phyloP scores from a whole-genome alignment of 2,329 filamentous ascomycete species.

The Fusarium lyarnte region DNA sequence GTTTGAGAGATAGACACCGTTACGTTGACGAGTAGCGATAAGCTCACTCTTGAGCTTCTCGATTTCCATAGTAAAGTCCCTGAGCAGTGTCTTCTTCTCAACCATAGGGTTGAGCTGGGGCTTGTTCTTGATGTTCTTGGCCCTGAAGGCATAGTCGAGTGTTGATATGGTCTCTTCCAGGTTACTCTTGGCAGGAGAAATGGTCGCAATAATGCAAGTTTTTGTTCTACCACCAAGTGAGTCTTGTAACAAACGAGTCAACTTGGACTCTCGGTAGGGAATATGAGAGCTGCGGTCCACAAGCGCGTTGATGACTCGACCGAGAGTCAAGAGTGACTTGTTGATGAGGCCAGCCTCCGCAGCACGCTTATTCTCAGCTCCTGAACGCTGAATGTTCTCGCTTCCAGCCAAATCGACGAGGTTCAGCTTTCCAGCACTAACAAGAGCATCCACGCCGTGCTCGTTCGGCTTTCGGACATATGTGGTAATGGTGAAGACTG shows the following conservation, averaged over 20 bases:
- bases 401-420: constrained; percentile 96
- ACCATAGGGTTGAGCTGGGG: constrained; percentile 93
- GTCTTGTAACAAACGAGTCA: constrained; percentile 94
- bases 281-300: constrained; percentile 92
- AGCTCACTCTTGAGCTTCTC: constrained; percentile 94
- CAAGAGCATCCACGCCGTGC: constrained; percentile 86
- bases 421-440: constrained; percentile 93
- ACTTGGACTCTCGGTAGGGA: constrained; percentile 91
- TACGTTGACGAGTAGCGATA: constrained; percentile 90
- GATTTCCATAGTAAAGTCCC: constrained; percentile 91
- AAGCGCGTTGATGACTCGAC: constrained; percentile 95
- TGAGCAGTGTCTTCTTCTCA: constrained; percentile 90
- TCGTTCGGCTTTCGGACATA: constrained; percentile 85
- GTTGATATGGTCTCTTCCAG: constrained; percentile 98
- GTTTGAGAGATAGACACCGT: constrained; percentile 92
- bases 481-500: constrained; percentile 94
- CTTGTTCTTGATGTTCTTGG: constrained; percentile 98
- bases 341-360: constrained; percentile 97
- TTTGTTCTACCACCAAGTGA: constrained; percentile 95
- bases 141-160: constrained; percentile 95
- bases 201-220: constrained; percentile 97
- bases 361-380: constrained; percentile 97
- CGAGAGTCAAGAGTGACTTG: constrained; percentile 93
- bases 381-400: constrained; percentile 96
- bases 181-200: constrained; percentile 94